A percentile compares a stretch with the other conserved stretches of the same genome.
phyloP scores from a whole-genome alignment of 371 early-diverging fungal genomes.

The Syncephalastrum monosporum region DNA sequence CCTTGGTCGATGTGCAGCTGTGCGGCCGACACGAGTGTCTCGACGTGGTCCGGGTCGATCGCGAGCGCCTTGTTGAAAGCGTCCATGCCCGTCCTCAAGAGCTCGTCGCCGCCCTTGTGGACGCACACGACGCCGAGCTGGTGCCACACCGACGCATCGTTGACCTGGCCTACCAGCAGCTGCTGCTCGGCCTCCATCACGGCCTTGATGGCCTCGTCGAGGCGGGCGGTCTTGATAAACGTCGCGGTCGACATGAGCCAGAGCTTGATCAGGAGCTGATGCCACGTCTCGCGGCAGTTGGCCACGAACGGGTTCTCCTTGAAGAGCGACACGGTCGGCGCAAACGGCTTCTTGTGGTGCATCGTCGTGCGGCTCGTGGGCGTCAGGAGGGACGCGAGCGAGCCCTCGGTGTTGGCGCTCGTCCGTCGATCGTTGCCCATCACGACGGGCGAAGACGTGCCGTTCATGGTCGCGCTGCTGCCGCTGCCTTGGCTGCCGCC shows the following conservation, averaged over 20 bases:
- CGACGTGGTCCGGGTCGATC: conserved; percentile 36
- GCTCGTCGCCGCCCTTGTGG: background rate
- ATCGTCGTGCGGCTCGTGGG: conserved; percentile 3
- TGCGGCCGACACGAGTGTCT: conserved; percentile 21
- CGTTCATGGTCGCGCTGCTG: conserved; percentile 2
- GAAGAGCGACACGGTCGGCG: conserved; percentile 5
- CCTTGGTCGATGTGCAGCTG: conserved; percentile 16
- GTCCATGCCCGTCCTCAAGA: conserved; percentile 32
- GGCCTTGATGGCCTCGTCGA: conserved; percentile 63
- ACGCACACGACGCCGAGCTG: conserved; percentile 51
- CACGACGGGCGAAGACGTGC: background rate
- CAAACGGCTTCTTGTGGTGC: background rate
- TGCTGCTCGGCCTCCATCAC: conserved; percentile 63
- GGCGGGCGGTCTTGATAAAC: conserved; percentile 53
- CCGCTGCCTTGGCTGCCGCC: conserved; percentile 5
- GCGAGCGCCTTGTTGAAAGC: conserved; percentile 52
- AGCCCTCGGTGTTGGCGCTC: background rate
- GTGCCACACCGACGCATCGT: conserved; percentile 56
- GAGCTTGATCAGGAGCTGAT: conserved; percentile 25
- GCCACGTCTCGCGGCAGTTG: conserved; percentile 26
- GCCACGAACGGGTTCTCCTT: conserved; percentile 14
- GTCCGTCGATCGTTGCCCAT: conserved; percentile 2
- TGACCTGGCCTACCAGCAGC: conserved; percentile 24
- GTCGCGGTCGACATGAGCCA: conserved; percentile 64
- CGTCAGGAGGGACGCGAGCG: conserved; percentile 5